Evolutionary conservation across 1,139 yeast genomes (phyloP).

Genomic region (Groenewaldozyma auringiensis): DNA sequence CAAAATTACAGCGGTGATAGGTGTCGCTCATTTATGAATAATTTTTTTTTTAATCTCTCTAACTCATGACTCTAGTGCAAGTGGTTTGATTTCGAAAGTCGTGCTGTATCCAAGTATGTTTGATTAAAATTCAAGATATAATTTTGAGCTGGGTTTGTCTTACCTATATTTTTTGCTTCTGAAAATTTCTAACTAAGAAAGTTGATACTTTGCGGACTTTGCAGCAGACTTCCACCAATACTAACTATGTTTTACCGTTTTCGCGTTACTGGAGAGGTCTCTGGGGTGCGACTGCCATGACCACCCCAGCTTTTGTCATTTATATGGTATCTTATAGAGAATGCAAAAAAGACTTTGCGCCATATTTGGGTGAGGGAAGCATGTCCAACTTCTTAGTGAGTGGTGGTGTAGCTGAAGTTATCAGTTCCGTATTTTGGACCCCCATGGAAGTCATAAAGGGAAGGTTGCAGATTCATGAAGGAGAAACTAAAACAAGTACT

Average conservation of each 20-base stretch:
- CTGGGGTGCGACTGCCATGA: slow-evolving; percentile 33
- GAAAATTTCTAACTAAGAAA: slow-evolving; percentile 7
- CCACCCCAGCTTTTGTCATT: slow-evolving; percentile 39
- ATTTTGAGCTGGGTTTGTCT: neutral
- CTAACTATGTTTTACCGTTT: slow-evolving; percentile 32
- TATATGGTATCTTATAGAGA: slow-evolving; percentile 38
- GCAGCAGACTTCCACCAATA: slow-evolving; percentile 35
- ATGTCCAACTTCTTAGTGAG: slow-evolving; percentile 32
- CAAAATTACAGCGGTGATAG: too few relatives aligned
- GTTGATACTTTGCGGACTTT: slow-evolving; percentile 36
- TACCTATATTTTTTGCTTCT: neutral
- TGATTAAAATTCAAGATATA: too few relatives aligned
- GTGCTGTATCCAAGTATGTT: slow-evolving; percentile 32
- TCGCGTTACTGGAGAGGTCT: slow-evolving; percentile 37
- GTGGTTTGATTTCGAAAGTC: slow-evolving; percentile 31
- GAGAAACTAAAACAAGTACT: slow-evolving; percentile 16
- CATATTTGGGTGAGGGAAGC: slow-evolving; percentile 32
- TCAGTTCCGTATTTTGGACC: slow-evolving; percentile 38
- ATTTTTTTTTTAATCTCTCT: neutral
- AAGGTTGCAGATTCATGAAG: slow-evolving; percentile 33
- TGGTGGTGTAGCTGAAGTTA: slow-evolving; percentile 36
- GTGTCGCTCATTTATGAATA: too few relatives aligned
- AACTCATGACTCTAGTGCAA: slow-evolving; percentile 20
- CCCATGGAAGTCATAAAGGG: slow-evolving; percentile 42
- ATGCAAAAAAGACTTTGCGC: slow-evolving; percentile 32